Percentiles rank a stretch among this genome's conserved stretches.
Conservation (phyloP, 2,329 filamentous ascomycete species). For the Acrodontium crateriforme region DNA sequence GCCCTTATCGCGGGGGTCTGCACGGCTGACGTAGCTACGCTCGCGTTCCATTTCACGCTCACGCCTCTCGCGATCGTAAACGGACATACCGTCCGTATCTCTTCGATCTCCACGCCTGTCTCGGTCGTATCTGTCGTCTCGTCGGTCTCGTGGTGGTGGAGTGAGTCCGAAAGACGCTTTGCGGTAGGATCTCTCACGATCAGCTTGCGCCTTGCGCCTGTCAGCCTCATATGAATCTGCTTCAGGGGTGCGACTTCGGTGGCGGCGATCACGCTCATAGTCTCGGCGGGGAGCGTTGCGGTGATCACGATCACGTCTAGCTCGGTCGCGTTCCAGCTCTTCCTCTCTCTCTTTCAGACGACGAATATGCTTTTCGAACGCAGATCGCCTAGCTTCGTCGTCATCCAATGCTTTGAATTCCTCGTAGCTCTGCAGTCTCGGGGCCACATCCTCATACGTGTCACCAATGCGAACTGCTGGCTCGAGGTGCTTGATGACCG, state of each 20-base stretch:
- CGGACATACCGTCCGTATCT: conserved; percentile 35
- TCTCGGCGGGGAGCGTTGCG: conserved; percentile 30
- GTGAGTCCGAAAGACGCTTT: conserved; percentile 40
- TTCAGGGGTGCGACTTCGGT: conserved; percentile 62
- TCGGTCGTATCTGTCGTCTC: conserved; percentile 13
- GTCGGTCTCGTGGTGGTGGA: conserved; percentile 21
- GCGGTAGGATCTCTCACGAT: conserved; percentile 85
- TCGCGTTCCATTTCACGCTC: conserved; percentile 86
- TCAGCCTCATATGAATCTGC: conserved; percentile 91
- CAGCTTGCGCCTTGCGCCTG: conserved; percentile 80
- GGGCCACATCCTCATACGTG: conserved; percentile 76
- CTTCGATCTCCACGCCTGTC: conserved; percentile 13
- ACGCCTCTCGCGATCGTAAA: conserved; percentile 75
- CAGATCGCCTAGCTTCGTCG: conserved; percentile 68
- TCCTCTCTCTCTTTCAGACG: conserved; percentile 78
- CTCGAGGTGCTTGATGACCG: conserved; percentile 76
- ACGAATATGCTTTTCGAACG: conserved; percentile 84
- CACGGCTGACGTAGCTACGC: conserved; percentile 66
- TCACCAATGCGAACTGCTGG: conserved; percentile 66
- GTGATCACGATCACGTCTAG: conserved; percentile 42
- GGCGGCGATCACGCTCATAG: conserved; percentile 18
- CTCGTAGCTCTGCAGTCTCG: conserved; percentile 63
- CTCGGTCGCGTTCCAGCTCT: conserved; percentile 44
- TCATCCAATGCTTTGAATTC: conserved; percentile 76
- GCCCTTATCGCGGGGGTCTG: conserved; percentile 64